Evolutionary conservation across 1,284 basidiomycete species (phyloP).

Genomic region (Agroathelia rolfsii): DNA sequence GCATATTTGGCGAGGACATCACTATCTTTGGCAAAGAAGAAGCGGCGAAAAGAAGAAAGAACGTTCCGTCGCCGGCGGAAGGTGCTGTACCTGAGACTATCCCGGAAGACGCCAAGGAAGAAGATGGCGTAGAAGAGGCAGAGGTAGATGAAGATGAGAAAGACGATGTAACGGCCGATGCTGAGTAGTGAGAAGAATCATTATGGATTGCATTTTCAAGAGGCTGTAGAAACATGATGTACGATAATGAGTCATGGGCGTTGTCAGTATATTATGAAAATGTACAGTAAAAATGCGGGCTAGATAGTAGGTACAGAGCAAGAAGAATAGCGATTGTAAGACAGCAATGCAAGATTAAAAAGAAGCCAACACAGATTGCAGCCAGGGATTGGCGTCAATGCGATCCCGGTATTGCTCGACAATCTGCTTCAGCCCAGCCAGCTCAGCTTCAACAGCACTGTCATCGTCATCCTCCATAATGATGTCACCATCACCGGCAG

Average conservation of each 20-base stretch:
- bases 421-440: conserved; percentile 55
- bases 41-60: conserved; percentile 19
- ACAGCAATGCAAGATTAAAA: no score
- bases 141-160: conserved; percentile 9
- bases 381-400: conserved; percentile 75
- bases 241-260: no score
- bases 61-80: conserved; percentile 3
- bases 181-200: no score
- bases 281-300: no score
- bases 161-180: no score
- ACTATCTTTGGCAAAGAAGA: conserved; percentile 43
- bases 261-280: no score
- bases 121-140: conserved; percentile 7
- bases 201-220: no score
- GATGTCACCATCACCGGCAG: conserved; percentile 32
- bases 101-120: conserved; percentile 5
- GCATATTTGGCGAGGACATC: conserved; percentile 72
- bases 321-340: no score
- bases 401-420: conserved; percentile 58
- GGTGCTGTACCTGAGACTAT: conserved; percentile 3
- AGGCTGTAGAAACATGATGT: no score
- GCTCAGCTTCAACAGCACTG: conserved; percentile 41
- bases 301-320: no score
- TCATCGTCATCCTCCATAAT: conserved; percentile 44
- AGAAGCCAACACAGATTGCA: conserved; percentile 46